Conservation (phyloP, 176 grass and related monocot species). For the Paspalum notatum region DNA sequence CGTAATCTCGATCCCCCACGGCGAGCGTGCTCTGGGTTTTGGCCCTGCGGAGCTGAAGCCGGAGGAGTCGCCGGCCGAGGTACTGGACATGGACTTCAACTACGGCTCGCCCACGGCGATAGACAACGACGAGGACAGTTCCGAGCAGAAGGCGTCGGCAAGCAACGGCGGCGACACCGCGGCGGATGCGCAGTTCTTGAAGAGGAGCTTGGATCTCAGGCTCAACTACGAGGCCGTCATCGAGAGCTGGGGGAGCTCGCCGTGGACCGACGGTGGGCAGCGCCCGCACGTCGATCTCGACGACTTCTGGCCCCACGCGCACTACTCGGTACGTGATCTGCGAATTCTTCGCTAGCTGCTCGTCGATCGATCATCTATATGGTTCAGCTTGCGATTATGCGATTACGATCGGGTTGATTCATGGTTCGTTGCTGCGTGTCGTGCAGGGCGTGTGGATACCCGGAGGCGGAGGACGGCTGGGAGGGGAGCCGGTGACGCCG, state of each 20-base stretch:
- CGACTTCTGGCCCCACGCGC: conserved; percentile 46
- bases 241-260: conserved; percentile 70
- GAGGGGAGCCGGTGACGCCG: not conserved
- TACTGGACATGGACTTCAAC: conserved; percentile 63
- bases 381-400: not conserved
- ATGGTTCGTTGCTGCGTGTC: not conserved
- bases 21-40: not conserved
- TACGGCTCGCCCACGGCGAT: conserved; percentile 48
- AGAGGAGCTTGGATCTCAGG: conserved; percentile 57
- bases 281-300: conserved; percentile 57
- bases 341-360: not conserved
- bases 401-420: not conserved
- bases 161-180: conserved; percentile 3
- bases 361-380: not conserved
- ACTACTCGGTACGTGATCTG: conserved; percentile 51
- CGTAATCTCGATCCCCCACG: not conserved
- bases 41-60: conserved; percentile 34
- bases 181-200: conserved; percentile 20
- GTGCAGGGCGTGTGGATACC: conserved; percentile 60
- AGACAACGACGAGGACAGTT: conserved; percentile 39
- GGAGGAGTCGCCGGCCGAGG: conserved; percentile 41
- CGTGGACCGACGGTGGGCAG: conserved; percentile 80
- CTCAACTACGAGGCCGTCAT: conserved; percentile 89
- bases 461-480: conserved; percentile 37
- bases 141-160: conserved; percentile 29